Evolutionary conservation across 257 asterid genomes (phyloP), one percentile per base, ranked within the genome.

Genomic region (Nemophila menziesii): DNA sequence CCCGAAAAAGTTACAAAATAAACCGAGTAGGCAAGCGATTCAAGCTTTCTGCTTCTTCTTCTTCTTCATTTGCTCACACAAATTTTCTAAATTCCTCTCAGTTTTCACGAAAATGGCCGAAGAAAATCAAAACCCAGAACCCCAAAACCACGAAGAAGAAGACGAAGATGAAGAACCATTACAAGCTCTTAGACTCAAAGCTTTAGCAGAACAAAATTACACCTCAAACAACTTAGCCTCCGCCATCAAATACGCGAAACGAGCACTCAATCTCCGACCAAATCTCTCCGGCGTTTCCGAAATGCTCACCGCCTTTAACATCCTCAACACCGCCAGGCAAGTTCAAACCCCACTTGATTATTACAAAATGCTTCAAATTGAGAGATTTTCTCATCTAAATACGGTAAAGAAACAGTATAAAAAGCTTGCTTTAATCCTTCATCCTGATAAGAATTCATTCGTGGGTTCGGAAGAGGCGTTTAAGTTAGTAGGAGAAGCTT

Each of bases 401-500:
- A 46, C 66, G 1, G 69, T 86, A 2, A 86, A 79, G 61, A 86
- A 63, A 39, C 87, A 86, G 74, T 86, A 82, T 65, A 79, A 54
- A 60, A 77, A 68, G 68, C 73, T 86, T 40, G 97, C 97, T 17
- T 51, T 86, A 57, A 49, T 65, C 26, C 65, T 86, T 15, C 97
- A 86, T 39, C 97, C 97, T 0, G 97, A 86, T 19, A 86, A 82
- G 49, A 82, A 73, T 21, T 68, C 92, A 11, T 73, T 48, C 18
- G 44, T 16, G 16, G 92, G 76, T 3, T 74, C 75, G 0, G 97
- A 71, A 55, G 94, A 77, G 52, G 97, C 97, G 29, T 86, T 86
- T 55, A 86, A 86, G 74, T 46, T 72, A 52, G 92, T 86, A 0
- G 82, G 75, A 7, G 87, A 82, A 74, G 97, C 93, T 19, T 55